Evolutionary conservation across 306 rosid genomes (phyloP), one percentile per base, ranked within the genome.

Genomic region (Dryas alaskensis): DNA sequence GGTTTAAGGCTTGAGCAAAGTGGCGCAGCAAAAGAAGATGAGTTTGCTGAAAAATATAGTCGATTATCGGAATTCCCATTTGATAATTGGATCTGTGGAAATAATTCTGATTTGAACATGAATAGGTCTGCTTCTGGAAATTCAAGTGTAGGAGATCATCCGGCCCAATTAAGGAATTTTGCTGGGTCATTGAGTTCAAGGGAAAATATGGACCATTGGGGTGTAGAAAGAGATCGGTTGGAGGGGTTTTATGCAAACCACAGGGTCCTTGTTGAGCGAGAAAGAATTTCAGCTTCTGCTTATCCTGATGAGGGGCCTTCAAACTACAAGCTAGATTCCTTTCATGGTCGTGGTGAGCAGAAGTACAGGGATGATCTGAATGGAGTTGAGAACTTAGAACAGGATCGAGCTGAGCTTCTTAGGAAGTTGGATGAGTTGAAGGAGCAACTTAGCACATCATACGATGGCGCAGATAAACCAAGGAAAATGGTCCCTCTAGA

Each of bases 401-500:
- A 65, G 3, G 76, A 64, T 74, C 75, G 72, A 50, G 72, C 73
- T 22, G 87, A 80, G 65, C 82, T 85, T 55, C 81, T 86, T 40
- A 72, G 78, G 76, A 80, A 73, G 76, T 70, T 85, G 72, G 89
- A 85, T 55, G 85, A 80, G 75, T 60, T 83, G 81, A 80, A 85
- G 75, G 80, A 62, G n/a, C 79, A 81, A 80, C 70, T 80, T 71
- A 75, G 78, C 48, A 68, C 68, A 57, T 83, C 79, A 42, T 52
- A 75, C 58, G 73, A 67, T 70, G 72, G 67, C 55, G 84, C 49
- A 46, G 81, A 86, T 62, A 83, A 69, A 63, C 83, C 79, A 25
- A 59, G 64, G 59, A 74, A 65, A 31, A 66, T 59, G 50, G 73
- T 70, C 53, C 70, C 76, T 65, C 47, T 11, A 7, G 79, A 85